phyloP scores from a whole-genome alignment of 371 early-diverging fungal genomes.

The Mucor lusitanicus region DNA sequence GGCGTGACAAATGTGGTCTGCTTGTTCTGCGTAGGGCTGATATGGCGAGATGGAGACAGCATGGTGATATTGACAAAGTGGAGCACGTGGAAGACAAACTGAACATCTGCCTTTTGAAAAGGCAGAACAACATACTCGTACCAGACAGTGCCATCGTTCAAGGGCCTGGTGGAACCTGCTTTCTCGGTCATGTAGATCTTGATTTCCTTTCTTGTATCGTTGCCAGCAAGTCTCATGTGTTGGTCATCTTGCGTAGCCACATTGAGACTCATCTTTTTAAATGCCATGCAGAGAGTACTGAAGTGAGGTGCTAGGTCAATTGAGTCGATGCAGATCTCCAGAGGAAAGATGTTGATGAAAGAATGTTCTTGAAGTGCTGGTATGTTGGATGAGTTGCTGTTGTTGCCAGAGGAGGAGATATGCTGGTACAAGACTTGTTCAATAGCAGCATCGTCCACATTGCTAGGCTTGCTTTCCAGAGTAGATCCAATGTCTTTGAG shows the following conservation, averaged over 20 bases:
- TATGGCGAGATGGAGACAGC: background rate
- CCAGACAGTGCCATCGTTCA: background rate
- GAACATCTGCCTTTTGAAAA: background rate
- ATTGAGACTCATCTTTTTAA: background rate
- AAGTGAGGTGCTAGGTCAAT: background rate
- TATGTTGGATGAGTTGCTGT: background rate
- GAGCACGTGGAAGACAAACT: background rate
- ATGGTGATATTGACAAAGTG: background rate
- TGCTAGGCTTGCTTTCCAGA: constrained; percentile 70
- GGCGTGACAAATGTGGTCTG: constrained; percentile 57
- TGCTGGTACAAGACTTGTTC: constrained; percentile 67
- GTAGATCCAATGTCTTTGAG: constrained; percentile 80
- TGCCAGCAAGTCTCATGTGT: background rate
- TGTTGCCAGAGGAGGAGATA: background rate
- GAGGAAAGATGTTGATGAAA: background rate
- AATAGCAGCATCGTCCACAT: constrained; percentile 78
- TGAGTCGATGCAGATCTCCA: background rate
- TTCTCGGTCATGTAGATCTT: background rate
- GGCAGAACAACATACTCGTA: background rate
- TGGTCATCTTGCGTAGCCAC: background rate
- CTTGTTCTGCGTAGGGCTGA: background rate
- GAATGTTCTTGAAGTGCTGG: background rate
- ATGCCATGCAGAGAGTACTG: background rate
- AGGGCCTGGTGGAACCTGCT: background rate
- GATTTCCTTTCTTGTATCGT: background rate